Conservation (phyloP, 2,329 filamentous ascomycete genomes). For the Trichoderma sp. region DNA sequence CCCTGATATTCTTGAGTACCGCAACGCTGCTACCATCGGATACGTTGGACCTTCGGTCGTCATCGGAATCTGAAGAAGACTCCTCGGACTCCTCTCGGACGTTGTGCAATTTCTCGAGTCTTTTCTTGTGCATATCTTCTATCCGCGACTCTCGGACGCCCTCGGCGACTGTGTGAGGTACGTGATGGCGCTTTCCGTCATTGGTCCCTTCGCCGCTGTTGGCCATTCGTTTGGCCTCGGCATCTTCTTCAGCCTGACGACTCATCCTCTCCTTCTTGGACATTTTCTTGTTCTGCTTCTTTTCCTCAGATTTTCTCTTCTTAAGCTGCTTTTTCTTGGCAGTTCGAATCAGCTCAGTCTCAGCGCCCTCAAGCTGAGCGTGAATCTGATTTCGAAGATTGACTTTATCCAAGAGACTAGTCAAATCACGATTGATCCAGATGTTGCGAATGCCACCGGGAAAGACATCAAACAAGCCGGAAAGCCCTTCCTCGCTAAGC, state of each 20-base stretch:
- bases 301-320: constrained; percentile 63
- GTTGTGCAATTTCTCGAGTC: background rate
- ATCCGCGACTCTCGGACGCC: constrained; percentile 45
- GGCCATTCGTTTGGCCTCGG: constrained; percentile 53
- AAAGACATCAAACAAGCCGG: constrained; percentile 89
- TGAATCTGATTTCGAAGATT: constrained; percentile 72
- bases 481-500: constrained; percentile 79
- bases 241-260: constrained; percentile 52
- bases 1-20: constrained; percentile 51
- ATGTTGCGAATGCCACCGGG: constrained; percentile 93
- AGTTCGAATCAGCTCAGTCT: constrained; percentile 78
- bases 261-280: constrained; percentile 54
- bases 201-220: constrained; percentile 51
- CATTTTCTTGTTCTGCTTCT: constrained; percentile 58
- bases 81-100: constrained; percentile 17
- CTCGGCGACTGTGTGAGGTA: constrained; percentile 54
- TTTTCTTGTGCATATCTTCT: constrained; percentile 22
- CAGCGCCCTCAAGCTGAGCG: constrained; percentile 71
- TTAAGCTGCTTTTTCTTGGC: constrained; percentile 82
- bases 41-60: background rate
- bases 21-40: constrained; percentile 31
- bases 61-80: constrained; percentile 6
- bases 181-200: constrained; percentile 54
- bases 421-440: constrained; percentile 92
- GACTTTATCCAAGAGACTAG: constrained; percentile 81